Evolutionary conservation across 2,329 filamentous ascomycete species (phyloP).

Genomic region (Chalara sp.): DNA sequence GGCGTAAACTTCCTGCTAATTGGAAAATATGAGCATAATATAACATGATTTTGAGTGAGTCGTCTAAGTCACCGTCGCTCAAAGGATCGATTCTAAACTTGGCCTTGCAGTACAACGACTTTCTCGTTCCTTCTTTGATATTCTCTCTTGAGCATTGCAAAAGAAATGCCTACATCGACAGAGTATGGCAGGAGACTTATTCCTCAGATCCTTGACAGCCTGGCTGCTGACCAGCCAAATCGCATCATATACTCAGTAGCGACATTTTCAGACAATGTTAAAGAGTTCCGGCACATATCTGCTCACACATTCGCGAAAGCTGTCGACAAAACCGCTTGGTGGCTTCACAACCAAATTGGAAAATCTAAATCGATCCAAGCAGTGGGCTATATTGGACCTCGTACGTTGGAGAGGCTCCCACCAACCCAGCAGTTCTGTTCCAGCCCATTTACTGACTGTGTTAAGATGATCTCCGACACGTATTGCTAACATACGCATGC

Average conservation of each 20-base stretch:
- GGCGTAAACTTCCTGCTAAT: no score
- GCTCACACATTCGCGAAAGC: conserved; percentile 3
- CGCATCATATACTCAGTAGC: conserved; percentile 2
- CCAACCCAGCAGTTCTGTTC: not conserved
- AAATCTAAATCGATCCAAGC: not conserved
- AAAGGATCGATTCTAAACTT: no score
- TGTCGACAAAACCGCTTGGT: conserved; percentile 6
- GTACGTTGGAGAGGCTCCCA: not conserved
- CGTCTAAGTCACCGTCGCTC: no score
- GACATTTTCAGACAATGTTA: not conserved
- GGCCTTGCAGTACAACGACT: no score
- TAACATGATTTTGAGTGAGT: no score
- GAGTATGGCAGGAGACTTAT: conserved; percentile 5
- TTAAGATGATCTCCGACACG: not conserved
- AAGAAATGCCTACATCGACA: no score
- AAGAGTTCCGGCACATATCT: conserved; percentile 1
- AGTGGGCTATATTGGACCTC: conserved; percentile 5
- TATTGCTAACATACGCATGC: not conserved
- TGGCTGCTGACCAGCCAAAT: conserved; percentile 2
- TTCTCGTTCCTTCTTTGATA: no score
- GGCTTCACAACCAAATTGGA: conserved; percentile 1
- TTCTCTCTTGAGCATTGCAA: no score
- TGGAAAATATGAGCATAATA: no score
- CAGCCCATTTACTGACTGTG: not conserved
- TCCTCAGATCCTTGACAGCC: conserved; percentile 3